Evolutionary conservation across 2,329 filamentous ascomycete genomes (phyloP).

Genomic region (Pyrenophora seminiperda): DNA sequence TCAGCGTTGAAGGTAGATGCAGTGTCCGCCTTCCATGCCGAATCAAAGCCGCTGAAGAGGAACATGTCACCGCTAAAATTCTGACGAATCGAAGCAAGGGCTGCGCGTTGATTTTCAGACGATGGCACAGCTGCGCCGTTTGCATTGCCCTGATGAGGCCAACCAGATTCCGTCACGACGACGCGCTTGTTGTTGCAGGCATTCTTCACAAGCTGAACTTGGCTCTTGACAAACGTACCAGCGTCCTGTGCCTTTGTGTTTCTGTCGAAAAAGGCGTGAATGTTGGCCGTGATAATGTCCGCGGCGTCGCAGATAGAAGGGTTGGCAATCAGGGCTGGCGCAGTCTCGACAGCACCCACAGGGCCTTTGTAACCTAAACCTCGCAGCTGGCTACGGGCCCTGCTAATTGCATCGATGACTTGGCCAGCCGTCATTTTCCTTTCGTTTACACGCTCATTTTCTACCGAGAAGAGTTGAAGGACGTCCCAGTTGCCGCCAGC

Average conservation of each 20-base stretch:
- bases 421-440: constrained; percentile 53
- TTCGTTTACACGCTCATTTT: constrained; percentile 77
- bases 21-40: constrained; percentile 74
- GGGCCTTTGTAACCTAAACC: constrained; percentile 70
- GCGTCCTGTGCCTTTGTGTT: constrained; percentile 64
- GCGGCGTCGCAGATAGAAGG: constrained; percentile 72
- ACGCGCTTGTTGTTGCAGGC: constrained; percentile 63
- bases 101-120: constrained; percentile 66
- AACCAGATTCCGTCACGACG: constrained; percentile 82
- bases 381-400: constrained; percentile 64
- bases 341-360: constrained; percentile 82
- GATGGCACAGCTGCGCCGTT: constrained; percentile 75
- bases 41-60: constrained; percentile 80
- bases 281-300: constrained; percentile 81
- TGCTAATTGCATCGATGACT: constrained; percentile 63
- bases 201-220: constrained; percentile 56
- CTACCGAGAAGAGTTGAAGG: constrained; percentile 74
- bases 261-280: constrained; percentile 81
- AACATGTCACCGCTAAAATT: constrained; percentile 66
- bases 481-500: constrained; percentile 65
- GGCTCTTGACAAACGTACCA: constrained; percentile 68
- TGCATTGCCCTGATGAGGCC: constrained; percentile 71
- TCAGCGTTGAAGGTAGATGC: constrained; percentile 71
- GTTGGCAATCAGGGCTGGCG: constrained; percentile 68
- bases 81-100: constrained; percentile 67